These are phyloP conservation scores for Alliaria petiolata DNA, from an alignment of 345 rosid genomes.

Conservation along the genomic window DNA sequence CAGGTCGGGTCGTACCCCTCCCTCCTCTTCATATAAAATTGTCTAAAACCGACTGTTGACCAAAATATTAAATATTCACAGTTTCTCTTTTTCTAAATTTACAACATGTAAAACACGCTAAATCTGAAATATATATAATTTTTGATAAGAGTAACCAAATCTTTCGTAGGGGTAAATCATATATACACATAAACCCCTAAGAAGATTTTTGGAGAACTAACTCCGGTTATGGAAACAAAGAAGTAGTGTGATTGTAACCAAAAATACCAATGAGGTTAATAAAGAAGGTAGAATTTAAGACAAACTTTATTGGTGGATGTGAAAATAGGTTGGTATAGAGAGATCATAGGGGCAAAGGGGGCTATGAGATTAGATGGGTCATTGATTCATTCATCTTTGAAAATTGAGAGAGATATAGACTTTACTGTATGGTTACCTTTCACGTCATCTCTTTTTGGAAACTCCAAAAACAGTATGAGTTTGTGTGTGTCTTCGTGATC, in stretches of 20 bases:
- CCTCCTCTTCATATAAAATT: not conserved
- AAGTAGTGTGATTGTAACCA: constrained; percentile 18
- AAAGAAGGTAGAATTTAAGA: constrained; percentile 16
- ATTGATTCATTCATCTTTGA: constrained; percentile 29
- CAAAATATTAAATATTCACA: not conserved
- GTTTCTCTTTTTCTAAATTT: not conserved
- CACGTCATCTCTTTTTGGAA: constrained; percentile 38
- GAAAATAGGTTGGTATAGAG: constrained; percentile 11
- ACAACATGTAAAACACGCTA: not conserved
- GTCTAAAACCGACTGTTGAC: not conserved
- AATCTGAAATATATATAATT: not conserved
- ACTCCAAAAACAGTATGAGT: constrained; percentile 35
- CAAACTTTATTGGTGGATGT: constrained; percentile 25
- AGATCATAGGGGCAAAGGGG: constrained; percentile 20
- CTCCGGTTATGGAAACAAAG: constrained; percentile 13
- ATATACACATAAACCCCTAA: not conserved
- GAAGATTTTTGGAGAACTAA: not conserved
- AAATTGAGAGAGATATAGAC: constrained; percentile 16
- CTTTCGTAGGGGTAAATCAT: not conserved
- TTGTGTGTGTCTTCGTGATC: constrained; percentile 32
- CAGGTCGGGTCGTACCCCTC: constrained; percentile 17
- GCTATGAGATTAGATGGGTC: constrained; percentile 32
- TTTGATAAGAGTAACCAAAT: not conserved
- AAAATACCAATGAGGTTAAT: constrained; percentile 18
- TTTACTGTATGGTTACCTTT: constrained; percentile 31